These are phyloP conservation scores for Pythium apleroticum DNA, from an alignment of 352 stramenopile species.

Conservation along the genomic window DNA sequence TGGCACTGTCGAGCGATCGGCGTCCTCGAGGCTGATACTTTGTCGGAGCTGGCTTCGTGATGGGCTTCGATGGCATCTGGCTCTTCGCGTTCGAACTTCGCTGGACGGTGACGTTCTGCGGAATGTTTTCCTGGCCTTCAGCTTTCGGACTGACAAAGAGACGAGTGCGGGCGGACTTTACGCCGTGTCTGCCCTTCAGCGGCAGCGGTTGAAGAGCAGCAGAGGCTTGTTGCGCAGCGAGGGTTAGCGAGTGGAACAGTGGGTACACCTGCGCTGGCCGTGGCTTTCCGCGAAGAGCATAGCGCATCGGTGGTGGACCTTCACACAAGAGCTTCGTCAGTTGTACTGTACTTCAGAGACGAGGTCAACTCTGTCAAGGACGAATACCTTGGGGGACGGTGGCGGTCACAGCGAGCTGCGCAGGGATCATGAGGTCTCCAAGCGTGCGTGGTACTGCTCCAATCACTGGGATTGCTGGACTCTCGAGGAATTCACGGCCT, in stretches of 20 bases:
- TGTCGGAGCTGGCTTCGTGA: slow-evolving; percentile 7
- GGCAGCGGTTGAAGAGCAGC: background rate
- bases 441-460: slow-evolving; percentile 14
- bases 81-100: background rate
- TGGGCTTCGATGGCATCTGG: slow-evolving; percentile 4
- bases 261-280: background rate
- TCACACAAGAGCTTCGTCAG: background rate
- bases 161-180: slow-evolving; percentile 21
- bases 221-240: background rate
- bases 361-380: background rate
- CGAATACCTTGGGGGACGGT: background rate
- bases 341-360: background rate
- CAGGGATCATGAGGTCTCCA: slow-evolving; percentile 12
- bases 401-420: background rate
- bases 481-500: slow-evolving; percentile 63
- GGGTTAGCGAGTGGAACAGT: background rate
- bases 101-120: background rate
- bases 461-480: slow-evolving; percentile 33
- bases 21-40: slow-evolving; percentile 25
- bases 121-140: slow-evolving; percentile 24
- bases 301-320: background rate
- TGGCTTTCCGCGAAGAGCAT: slow-evolving; percentile 12
- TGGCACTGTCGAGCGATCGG: slow-evolving; percentile 35
- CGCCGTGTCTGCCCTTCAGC: background rate
- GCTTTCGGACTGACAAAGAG: slow-evolving; percentile 20